These are phyloP conservation scores for Sugiyamaella qingdaonensis DNA, from an alignment of 805 yeast species.

Conservation along the genomic window DNA sequence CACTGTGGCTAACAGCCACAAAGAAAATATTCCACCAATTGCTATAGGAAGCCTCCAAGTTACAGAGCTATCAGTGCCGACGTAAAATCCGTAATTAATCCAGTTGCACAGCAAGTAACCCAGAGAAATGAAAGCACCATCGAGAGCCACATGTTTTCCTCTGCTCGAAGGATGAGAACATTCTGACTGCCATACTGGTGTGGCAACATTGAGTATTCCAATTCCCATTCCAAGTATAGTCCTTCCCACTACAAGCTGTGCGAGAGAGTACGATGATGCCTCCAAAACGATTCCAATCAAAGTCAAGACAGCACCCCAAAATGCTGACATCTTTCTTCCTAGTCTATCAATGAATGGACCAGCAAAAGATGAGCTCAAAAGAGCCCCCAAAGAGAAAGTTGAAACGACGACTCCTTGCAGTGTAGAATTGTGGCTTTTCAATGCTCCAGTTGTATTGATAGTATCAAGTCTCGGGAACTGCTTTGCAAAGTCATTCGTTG, in stretches of 20 bases:
- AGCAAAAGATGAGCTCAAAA: neutral
- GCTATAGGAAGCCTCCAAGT: slow-evolving; percentile 74
- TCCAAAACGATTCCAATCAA: slow-evolving; percentile 58
- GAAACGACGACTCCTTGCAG: slow-evolving; percentile 31
- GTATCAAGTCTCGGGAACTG: slow-evolving; percentile 15
- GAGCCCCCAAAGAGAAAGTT: neutral
- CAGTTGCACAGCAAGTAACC: slow-evolving; percentile 71
- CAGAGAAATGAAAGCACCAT: slow-evolving; percentile 60
- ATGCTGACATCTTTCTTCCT: neutral
- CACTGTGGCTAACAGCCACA: slow-evolving; percentile 33
- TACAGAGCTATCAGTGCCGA: slow-evolving; percentile 47
- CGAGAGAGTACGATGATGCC: slow-evolving; percentile 48
- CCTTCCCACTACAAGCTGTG: slow-evolving; percentile 69
- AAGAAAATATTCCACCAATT: neutral
- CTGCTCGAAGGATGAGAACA: slow-evolving; percentile 56
- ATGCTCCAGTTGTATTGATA: slow-evolving; percentile 7
- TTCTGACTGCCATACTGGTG: slow-evolving; percentile 74
- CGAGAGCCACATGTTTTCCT: slow-evolving; percentile 58
- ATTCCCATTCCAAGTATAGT: slow-evolving; percentile 64
- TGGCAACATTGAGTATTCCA: slow-evolving; percentile 63
- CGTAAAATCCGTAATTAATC: slow-evolving; percentile 63
- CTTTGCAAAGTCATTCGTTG: slow-evolving; percentile 2
- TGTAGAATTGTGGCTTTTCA: slow-evolving; percentile 18
- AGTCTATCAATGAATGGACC: neutral
- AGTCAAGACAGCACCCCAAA: slow-evolving; percentile 27